Conservation (phyloP, 106 monocot species). For the Chionographis japonica region DNA sequence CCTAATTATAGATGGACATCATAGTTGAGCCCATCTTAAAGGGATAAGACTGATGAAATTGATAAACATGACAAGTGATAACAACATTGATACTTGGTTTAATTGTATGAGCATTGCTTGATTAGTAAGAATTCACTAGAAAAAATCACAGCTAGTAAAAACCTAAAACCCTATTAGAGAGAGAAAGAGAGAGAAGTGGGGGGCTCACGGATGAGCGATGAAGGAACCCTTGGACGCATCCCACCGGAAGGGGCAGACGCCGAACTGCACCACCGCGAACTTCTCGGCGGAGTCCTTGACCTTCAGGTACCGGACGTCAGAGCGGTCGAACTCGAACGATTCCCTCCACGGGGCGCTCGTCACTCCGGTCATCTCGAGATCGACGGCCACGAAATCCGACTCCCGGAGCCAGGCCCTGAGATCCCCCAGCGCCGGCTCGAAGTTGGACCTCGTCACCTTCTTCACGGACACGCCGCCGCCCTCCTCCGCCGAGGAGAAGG, state of each 20-base stretch:
- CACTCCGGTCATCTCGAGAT: constrained; percentile 95
- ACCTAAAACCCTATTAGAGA: not conserved
- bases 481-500: constrained; percentile 8
- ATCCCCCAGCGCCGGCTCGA: constrained; percentile 45
- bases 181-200: too few species aligned
- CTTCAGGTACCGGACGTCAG: constrained; percentile 86
- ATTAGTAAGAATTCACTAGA: too few species aligned
- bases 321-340: constrained; percentile 69
- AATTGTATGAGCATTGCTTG: not conserved
- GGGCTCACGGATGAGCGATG: constrained; percentile 67
- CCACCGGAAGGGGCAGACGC: constrained; percentile 95
- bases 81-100: not conserved
- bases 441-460: constrained; percentile 71
- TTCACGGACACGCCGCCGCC: constrained; percentile 49
- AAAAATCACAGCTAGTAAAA: too few species aligned
- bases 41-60: too few species aligned
- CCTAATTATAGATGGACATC: too few species aligned
- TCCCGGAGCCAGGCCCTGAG: constrained; percentile 49
- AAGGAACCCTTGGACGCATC: constrained; percentile 44
- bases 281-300: constrained; percentile 80
- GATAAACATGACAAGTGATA: not conserved
- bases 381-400: constrained; percentile 80
- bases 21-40: too few species aligned
- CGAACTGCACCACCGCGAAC: constrained; percentile 83
- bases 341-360: constrained; percentile 91